phyloP scores from a whole-genome alignment of 148 eudicot species.

The Persicaria maculosa region DNA sequence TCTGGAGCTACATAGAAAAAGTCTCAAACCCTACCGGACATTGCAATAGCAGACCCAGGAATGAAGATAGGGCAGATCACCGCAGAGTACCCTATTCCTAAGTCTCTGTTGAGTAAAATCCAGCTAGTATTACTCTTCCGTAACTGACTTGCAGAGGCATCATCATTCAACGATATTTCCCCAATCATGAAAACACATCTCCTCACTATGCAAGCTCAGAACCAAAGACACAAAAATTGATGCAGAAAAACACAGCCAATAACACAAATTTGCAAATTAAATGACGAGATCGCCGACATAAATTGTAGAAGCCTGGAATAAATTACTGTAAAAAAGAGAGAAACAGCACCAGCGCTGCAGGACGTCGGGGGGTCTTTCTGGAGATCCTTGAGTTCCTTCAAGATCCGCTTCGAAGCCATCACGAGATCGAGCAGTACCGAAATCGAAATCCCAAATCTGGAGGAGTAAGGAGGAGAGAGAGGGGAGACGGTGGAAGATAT shows the following conservation, averaged over 20 bases:
- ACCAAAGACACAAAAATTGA: not conserved
- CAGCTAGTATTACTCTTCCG: too few relatives aligned
- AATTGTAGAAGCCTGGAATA: too few relatives aligned
- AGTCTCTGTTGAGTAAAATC: too few relatives aligned
- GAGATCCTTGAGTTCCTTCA: slow-evolving; percentile 79
- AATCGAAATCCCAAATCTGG: not conserved
- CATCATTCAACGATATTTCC: too few relatives aligned
- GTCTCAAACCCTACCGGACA: not conserved
- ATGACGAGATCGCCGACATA: too few relatives aligned
- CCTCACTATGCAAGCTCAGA: not conserved
- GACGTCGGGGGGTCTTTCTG: slow-evolving; percentile 76
- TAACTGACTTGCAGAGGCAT: too few relatives aligned
- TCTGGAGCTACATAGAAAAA: not conserved
- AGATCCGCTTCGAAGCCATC: slow-evolving; percentile 70
- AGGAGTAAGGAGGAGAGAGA: not conserved
- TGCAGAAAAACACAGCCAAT: not conserved
- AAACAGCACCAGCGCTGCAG: slow-evolving; percentile 55
- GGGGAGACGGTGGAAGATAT: not conserved
- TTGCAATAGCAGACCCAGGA: not conserved
- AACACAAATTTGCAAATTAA: not conserved
- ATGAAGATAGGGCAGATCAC: too few relatives aligned
- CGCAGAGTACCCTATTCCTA: too few relatives aligned
- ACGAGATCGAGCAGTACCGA: not conserved
- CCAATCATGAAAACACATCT: too few relatives aligned
- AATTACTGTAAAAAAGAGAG: not conserved